Conservation (phyloP, 352 stramenopile species). For the Pythium oligandrum region DNA sequence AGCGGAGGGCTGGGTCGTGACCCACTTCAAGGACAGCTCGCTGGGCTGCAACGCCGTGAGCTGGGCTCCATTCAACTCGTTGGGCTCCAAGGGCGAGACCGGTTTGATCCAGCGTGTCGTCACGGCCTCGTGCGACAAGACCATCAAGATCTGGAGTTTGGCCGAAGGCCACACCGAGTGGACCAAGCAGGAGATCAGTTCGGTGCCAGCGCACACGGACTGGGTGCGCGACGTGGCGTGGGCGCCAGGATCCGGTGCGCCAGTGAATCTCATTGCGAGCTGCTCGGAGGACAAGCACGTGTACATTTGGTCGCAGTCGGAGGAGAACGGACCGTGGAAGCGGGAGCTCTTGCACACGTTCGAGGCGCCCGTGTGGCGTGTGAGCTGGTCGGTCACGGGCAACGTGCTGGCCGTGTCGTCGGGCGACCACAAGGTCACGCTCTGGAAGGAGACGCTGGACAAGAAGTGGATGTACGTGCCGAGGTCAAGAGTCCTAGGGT, state of each 20-base stretch:
- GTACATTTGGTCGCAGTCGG: constrained; percentile 95
- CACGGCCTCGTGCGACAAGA: constrained; percentile 97
- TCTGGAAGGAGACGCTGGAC: constrained; percentile 98
- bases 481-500: not conserved
- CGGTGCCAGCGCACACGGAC: constrained; percentile 87
- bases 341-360: constrained; percentile 92
- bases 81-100: constrained; percentile 38
- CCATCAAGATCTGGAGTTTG: constrained; percentile 95
- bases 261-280: constrained; percentile 93
- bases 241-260: constrained; percentile 91
- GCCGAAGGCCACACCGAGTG: constrained; percentile 67
- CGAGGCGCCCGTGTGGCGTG: constrained; percentile 95
- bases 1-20: constrained; percentile 88
- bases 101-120: constrained; percentile 80
- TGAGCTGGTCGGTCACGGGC: constrained; percentile 98
- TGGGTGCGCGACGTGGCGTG: constrained; percentile 98
- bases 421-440: constrained; percentile 95
- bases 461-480: constrained; percentile 92
- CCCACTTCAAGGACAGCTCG: constrained; percentile 92
- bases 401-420: constrained; percentile 97
- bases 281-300: constrained; percentile 88
- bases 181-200: constrained; percentile 74
- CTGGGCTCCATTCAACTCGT: constrained; percentile 91
- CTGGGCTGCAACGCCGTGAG: constrained; percentile 96
- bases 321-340: constrained; percentile 81